Conservation (phyloP, 2,329 filamentous ascomycete genomes). For the Lomentospora prolificans region DNA sequence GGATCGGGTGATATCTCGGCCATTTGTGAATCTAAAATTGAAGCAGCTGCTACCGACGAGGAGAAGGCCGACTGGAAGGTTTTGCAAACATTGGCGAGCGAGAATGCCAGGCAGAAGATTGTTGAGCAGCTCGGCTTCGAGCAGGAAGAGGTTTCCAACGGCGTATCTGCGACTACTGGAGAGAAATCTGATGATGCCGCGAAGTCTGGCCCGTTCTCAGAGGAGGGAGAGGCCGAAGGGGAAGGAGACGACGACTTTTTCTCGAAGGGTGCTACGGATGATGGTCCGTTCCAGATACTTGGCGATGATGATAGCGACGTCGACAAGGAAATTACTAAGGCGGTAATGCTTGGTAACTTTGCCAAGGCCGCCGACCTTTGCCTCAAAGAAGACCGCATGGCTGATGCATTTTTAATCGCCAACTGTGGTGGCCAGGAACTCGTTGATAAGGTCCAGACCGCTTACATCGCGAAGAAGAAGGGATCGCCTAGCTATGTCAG, state of each 20-base stretch:
- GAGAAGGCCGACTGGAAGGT: conserved; percentile 96
- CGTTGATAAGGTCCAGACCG: conserved; percentile 84
- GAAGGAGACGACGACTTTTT: conserved; percentile 78
- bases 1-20: conserved; percentile 64
- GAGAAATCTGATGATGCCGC: conserved; percentile 25
- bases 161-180: conserved; percentile 22
- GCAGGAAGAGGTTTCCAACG: conserved; percentile 35
- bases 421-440: conserved; percentile 92
- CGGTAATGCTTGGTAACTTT: conserved; percentile 84
- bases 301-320: conserved; percentile 72
- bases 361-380: conserved; percentile 83
- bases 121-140: conserved; percentile 85
- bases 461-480: conserved; percentile 77
- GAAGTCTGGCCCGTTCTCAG: conserved; percentile 70
- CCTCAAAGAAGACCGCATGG: conserved; percentile 78
- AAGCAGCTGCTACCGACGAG: conserved; percentile 69
- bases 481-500: conserved; percentile 86
- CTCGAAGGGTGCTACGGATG: conserved; percentile 83
- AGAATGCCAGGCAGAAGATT: conserved; percentile 77
- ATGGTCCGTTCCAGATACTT: conserved; percentile 88
- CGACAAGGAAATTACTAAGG: conserved; percentile 78
- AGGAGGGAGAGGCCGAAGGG: conserved; percentile 50
- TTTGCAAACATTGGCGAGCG: conserved; percentile 76
- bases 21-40: conserved; percentile 73
- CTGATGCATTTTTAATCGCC: conserved; percentile 95